phyloP scores from a whole-genome alignment of 306 rosid species.

The Rosa lucieae region DNA sequence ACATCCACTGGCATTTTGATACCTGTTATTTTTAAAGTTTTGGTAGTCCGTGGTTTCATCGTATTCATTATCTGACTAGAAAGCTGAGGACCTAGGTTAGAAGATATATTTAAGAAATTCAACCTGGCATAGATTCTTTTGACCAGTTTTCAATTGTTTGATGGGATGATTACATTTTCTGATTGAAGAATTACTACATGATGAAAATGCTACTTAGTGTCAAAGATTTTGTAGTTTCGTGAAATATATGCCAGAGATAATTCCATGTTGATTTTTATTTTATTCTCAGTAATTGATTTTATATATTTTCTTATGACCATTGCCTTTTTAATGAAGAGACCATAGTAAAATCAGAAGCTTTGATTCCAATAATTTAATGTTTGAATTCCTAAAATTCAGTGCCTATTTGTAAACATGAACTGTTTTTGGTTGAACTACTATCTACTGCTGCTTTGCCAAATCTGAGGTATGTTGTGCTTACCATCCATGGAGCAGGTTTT shows the following conservation, averaged over 20 bases:
- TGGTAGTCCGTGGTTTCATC: background rate
- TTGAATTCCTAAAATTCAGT: conserved; percentile 23
- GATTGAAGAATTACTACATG: background rate
- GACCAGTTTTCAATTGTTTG: conserved; percentile 5
- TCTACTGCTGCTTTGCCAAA: conserved; percentile 45
- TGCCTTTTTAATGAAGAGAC: background rate
- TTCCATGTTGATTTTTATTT: background rate
- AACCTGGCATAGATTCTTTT: background rate
- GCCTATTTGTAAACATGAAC: conserved; percentile 21
- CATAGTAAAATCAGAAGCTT: background rate
- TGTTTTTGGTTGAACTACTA: conserved; percentile 37
- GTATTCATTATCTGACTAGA: background rate
- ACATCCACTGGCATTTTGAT: background rate
- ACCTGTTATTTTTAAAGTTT: background rate
- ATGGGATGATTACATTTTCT: background rate
- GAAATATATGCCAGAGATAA: background rate
- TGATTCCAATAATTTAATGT: background rate
- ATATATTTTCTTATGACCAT: background rate
- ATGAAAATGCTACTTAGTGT: background rate
- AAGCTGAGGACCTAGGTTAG: background rate
- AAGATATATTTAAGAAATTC: background rate
- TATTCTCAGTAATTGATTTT: background rate
- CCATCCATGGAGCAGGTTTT: conserved; percentile 98
- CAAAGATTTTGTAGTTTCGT: background rate
- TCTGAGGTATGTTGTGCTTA: conserved; percentile 93